phyloP scores from a whole-genome alignment of 2,329 filamentous ascomycete species.

The Sclerotiophoma versabilis region DNA sequence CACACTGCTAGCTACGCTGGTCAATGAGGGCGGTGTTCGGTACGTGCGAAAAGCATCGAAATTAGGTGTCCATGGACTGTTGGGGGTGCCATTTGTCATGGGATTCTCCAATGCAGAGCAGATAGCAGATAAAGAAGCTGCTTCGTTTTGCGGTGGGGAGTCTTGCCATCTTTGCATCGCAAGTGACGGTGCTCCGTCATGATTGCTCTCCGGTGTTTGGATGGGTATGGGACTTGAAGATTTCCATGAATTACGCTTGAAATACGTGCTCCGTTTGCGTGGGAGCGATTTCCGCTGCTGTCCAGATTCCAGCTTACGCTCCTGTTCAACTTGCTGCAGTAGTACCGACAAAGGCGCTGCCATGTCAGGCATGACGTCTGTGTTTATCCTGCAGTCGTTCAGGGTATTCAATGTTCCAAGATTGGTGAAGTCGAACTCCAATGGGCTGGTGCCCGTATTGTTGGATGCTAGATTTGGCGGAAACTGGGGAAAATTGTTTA shows the following conservation, averaged over 20 bases:
- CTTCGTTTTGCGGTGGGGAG: slow-evolving; percentile 71
- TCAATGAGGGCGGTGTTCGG: slow-evolving; percentile 55
- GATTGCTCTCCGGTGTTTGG: slow-evolving; percentile 7
- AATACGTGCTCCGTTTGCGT: slow-evolving; percentile 15
- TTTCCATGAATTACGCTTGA: slow-evolving; percentile 8
- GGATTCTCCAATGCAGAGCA: slow-evolving; percentile 59
- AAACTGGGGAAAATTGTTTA: slow-evolving; percentile 5
- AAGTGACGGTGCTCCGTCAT: slow-evolving; percentile 22
- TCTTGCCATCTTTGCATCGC: slow-evolving; percentile 70
- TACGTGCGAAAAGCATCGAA: slow-evolving; percentile 35
- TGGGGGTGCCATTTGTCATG: slow-evolving; percentile 11
- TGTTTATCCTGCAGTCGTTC: background rate
- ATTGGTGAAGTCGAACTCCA: slow-evolving; percentile 8
- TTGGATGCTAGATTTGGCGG: background rate
- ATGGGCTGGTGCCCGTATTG: background rate
- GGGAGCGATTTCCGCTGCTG: slow-evolving; percentile 13
- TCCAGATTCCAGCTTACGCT: slow-evolving; percentile 6
- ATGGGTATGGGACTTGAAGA: slow-evolving; percentile 12
- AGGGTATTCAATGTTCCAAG: background rate
- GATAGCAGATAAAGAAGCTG: slow-evolving; percentile 68
- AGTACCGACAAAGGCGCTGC: slow-evolving; percentile 13
- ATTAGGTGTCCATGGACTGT: slow-evolving; percentile 32
- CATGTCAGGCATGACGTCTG: slow-evolving; percentile 3
- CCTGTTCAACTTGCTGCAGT: slow-evolving; percentile 15
- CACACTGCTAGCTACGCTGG: slow-evolving; percentile 52